A percentile compares a stretch with the other conserved stretches of the same genome.
Evolutionary conservation across 768 basidiomycete genomes (phyloP).

Genomic region (Termitomyces sp.): DNA sequence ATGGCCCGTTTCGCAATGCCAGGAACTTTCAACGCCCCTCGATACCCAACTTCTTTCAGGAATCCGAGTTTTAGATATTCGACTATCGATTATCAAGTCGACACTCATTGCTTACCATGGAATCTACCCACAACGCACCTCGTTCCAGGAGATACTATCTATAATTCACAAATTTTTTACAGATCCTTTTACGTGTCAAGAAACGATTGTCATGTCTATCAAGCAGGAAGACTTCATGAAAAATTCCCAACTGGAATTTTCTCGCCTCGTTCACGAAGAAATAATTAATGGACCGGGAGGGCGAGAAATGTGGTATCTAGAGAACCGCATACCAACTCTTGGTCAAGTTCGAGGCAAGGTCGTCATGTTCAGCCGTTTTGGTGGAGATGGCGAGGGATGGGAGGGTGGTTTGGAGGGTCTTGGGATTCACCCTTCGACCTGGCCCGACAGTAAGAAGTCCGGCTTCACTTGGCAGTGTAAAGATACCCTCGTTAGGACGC

Average conservation of each 20-base stretch:
- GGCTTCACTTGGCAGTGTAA: conserved; percentile 81
- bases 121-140: conserved; percentile 59
- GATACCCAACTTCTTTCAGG: conserved; percentile 66
- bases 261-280: conserved; percentile 56
- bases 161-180: conserved; percentile 61
- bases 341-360: conserved; percentile 85
- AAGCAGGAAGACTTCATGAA: conserved; percentile 76
- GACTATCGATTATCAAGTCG: conserved; percentile 60
- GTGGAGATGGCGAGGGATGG: conserved; percentile 64
- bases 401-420: conserved; percentile 60
- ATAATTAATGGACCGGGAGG: conserved; percentile 52
- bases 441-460: conserved; percentile 73
- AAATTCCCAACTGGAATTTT: conserved; percentile 47
- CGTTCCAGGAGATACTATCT: conserved; percentile 61
- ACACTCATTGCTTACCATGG: conserved; percentile 78
- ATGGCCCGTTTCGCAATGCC: conserved; percentile 86
- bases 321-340: conserved; percentile 72
- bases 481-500: conserved; percentile 61
- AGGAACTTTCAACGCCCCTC: conserved; percentile 57
- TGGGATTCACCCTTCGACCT: conserved; percentile 82
- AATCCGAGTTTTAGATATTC: conserved; percentile 77
- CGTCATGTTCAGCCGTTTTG: conserved; percentile 84
- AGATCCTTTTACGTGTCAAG: conserved; percentile 46
- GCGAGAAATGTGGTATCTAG: conserved; percentile 70
- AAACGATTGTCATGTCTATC: conserved; percentile 82